A percentile compares a stretch with the other conserved stretches of the same genome.
Conservation (phyloP, 306 rosid species). For the Delonix regia region DNA sequence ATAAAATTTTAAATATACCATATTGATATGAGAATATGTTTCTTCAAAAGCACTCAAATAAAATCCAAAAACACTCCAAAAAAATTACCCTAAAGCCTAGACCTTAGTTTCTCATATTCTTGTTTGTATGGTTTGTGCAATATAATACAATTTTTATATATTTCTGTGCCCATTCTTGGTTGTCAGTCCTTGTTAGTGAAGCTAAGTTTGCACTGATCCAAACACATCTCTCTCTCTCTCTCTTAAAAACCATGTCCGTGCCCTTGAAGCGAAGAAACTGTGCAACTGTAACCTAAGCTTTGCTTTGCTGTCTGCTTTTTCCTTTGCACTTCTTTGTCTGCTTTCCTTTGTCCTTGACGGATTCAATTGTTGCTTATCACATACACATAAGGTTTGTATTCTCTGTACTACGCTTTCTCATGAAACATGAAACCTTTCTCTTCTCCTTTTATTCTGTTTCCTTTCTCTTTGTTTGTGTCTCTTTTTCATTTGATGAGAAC, state of each 20-base stretch:
- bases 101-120: conserved; percentile 8
- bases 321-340: conserved; percentile 43
- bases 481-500: conserved; percentile 1
- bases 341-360: conserved; percentile 49
- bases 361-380: conserved; percentile 29
- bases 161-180: conserved; percentile 86
- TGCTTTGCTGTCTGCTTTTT: conserved; percentile 47
- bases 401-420: conserved; percentile 4
- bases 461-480: conserved; percentile 24
- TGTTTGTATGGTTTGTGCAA: conserved; percentile 19
- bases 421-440: background rate
- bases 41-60: too few relatives aligned
- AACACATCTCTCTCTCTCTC: conserved; percentile 40
- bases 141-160: conserved; percentile 48
- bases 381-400: conserved; percentile 51
- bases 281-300: conserved; percentile 41
- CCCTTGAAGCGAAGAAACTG: conserved; percentile 83
- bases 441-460: background rate
- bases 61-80: background rate
- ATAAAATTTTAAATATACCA: too few relatives aligned
- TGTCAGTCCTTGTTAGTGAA: conserved; percentile 60
- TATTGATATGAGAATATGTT: too few relatives aligned
- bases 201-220: conserved; percentile 65
- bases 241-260: conserved; percentile 75
- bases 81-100: too few relatives aligned